phyloP scores from a whole-genome alignment of 305 asterid genomes.

The Galium porrigens region DNA sequence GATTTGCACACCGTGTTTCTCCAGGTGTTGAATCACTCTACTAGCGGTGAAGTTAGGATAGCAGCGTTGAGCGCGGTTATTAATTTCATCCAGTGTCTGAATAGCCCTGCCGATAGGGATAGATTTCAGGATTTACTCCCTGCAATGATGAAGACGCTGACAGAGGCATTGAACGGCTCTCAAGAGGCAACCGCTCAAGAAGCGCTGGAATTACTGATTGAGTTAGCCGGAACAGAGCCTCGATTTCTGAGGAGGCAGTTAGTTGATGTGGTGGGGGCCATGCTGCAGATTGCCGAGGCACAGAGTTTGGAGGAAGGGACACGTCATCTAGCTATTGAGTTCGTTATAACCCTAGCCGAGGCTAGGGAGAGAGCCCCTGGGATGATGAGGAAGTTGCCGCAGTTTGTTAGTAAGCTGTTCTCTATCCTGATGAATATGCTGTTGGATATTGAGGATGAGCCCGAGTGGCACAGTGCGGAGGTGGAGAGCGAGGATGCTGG shows the following conservation, averaged over 20 bases:
- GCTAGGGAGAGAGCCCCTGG: constrained; percentile 92
- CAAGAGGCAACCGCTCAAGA: constrained; percentile 85
- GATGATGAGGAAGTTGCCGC: constrained; percentile 89
- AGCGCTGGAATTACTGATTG: constrained; percentile 74
- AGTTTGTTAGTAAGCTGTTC: constrained; percentile 62
- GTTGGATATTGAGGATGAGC: constrained; percentile 69
- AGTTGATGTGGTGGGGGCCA: constrained; percentile 75
- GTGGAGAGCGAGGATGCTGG: constrained; percentile 85
- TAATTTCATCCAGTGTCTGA: constrained; percentile 69
- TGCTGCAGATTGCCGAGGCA: constrained; percentile 81
- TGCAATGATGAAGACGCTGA: constrained; percentile 78
- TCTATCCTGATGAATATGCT: constrained; percentile 69
- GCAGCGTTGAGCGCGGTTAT: constrained; percentile 78
- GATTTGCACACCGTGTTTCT: constrained; percentile 62
- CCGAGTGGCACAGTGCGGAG: constrained; percentile 80
- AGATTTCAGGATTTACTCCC: constrained; percentile 86
- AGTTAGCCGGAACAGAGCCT: constrained; percentile 80
- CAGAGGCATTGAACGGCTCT: constrained; percentile 59
- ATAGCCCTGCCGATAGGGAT: constrained; percentile 58
- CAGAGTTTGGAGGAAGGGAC: constrained; percentile 78
- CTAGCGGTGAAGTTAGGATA: constrained; percentile 52
- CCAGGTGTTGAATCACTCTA: constrained; percentile 47
- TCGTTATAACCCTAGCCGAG: constrained; percentile 71
- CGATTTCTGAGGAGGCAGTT: constrained; percentile 75
- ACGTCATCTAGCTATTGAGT: constrained; percentile 71